Percentiles rank a stretch among this genome's conserved stretches.
Conservation (phyloP, 1,284 basidiomycete species). For the Vanrija sp. region DNA sequence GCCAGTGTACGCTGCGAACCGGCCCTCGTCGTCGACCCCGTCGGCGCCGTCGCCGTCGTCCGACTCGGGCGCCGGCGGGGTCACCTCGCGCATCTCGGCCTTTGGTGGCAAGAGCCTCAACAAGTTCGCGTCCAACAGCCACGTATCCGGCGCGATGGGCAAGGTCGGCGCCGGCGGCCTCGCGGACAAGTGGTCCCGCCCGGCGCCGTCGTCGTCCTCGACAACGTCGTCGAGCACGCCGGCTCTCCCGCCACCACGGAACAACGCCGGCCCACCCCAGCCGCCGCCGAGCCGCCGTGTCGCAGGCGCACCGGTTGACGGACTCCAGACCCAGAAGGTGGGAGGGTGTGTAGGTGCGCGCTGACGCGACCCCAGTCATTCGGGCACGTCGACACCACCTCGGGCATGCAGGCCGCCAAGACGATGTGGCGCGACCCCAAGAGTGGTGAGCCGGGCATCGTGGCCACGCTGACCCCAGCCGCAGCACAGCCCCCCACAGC, state of each 20-base stretch:
- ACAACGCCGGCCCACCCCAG: background rate
- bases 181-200: background rate
- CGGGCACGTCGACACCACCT: slow-evolving; percentile 34
- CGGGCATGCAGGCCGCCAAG: slow-evolving; percentile 30
- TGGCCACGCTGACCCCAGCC: background rate
- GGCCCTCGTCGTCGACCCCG: background rate
- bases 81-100: background rate
- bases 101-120: slow-evolving; percentile 16
- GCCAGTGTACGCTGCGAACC: background rate
- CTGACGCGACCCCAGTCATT: slow-evolving; percentile 19
- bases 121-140: slow-evolving; percentile 14
- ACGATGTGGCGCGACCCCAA: slow-evolving; percentile 41
- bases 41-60: background rate
- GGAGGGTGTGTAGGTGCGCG: background rate
- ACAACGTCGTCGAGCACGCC: too few species aligned
- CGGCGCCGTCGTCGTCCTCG: too few species aligned
- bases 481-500: slow-evolving; percentile 13
- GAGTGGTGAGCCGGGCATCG: slow-evolving; percentile 17
- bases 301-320: background rate
- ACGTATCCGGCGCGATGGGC: slow-evolving; percentile 17
- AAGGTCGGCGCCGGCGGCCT: slow-evolving; percentile 18
- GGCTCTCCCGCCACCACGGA: too few species aligned
- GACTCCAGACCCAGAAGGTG: slow-evolving; percentile 1
- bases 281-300: background rate
- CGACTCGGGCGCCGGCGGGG: background rate